Evolutionary conservation across 1,139 yeast genomes (phyloP).

Genomic region (Suhomyces guaymorum): DNA sequence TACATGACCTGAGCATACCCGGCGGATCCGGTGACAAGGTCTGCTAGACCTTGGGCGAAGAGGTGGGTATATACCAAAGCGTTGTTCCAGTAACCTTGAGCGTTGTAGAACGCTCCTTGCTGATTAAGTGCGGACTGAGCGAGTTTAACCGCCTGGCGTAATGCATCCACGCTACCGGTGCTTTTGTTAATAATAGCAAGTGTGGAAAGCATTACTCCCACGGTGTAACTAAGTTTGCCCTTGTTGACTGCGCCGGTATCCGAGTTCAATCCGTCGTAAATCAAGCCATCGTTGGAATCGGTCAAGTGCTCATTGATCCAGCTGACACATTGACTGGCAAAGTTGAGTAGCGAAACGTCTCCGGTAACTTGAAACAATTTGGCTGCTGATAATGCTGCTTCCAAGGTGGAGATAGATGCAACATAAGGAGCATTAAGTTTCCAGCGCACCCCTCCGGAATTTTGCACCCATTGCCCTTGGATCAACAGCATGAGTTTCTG

Average conservation of each 20-base stretch:
- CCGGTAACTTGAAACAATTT: conserved; percentile 11
- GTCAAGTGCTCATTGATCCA: conserved; percentile 14
- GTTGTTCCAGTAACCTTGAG: conserved; percentile 19
- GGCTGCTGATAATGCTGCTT: conserved; percentile 19
- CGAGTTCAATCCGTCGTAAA: conserved; percentile 16
- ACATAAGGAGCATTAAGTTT: conserved; percentile 14
- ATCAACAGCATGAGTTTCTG: conserved; percentile 13
- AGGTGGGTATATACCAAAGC: conserved; percentile 16
- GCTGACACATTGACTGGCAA: conserved; percentile 13
- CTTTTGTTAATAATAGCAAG: conserved; percentile 13
- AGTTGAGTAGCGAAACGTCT: conserved; percentile 10
- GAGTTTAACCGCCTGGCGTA: conserved; percentile 14
- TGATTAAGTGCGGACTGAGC: conserved; percentile 15
- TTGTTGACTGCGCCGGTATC: conserved; percentile 11
- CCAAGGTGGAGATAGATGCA: conserved; percentile 18
- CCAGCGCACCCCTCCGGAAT: conserved; percentile 18
- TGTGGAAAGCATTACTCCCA: conserved; percentile 16
- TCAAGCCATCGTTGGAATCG: conserved; percentile 15
- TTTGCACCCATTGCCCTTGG: conserved; percentile 13
- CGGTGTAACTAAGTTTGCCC: conserved; percentile 20
- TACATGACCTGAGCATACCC: conserved; percentile 6
- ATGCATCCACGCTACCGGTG: conserved; percentile 8
- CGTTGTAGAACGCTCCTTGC: conserved; percentile 15
- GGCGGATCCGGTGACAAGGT: conserved; percentile 10
- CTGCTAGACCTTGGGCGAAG: conserved; percentile 17